Conservation (phyloP, 2,329 filamentous ascomycete genomes). For the Ploettnerulaceae sp. region DNA sequence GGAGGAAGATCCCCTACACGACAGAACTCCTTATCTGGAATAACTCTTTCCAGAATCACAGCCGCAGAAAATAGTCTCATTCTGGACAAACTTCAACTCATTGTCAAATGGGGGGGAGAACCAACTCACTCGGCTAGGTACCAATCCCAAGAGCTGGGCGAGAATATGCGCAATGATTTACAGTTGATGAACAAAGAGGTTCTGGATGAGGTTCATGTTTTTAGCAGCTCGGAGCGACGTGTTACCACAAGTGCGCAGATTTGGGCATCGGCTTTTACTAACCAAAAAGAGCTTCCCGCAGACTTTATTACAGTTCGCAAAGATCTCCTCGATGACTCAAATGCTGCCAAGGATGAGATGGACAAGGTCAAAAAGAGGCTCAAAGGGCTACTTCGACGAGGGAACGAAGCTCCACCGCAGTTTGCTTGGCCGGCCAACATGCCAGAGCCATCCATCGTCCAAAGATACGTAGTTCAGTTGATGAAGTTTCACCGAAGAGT, state of each 20-base stretch:
- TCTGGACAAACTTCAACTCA: conserved; percentile 91
- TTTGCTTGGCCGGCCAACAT: conserved; percentile 98
- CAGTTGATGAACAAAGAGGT: conserved; percentile 89
- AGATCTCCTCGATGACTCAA: conserved; percentile 92
- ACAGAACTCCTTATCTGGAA: conserved; percentile 81
- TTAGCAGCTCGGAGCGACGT: conserved; percentile 90
- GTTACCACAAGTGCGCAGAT: conserved; percentile 97
- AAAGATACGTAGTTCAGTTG: conserved; percentile 84
- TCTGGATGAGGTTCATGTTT: conserved; percentile 87
- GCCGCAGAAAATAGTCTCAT: conserved; percentile 90
- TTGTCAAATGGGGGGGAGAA: conserved; percentile 98
- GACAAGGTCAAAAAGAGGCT: conserved; percentile 99
- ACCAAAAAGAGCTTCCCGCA: conserved; percentile 76
- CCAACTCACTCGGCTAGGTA: conserved; percentile 96
- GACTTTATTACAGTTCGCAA: conserved; percentile 90
- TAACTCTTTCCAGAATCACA: conserved; percentile 90
- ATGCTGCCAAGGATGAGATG: conserved; percentile 98
- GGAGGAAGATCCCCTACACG: conserved; percentile 53
- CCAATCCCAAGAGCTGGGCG: conserved; percentile 88
- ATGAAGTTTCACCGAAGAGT: conserved; percentile 97
- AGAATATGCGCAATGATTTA: conserved; percentile 94
- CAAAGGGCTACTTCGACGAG: conserved; percentile 84
- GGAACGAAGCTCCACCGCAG: conserved; percentile 87
- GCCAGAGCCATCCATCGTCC: conserved; percentile 89
- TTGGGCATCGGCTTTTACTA: conserved; percentile 84